Base-by-base conservation (phyloP, 116 monocot species). In the Dioscorea cayenensis region DNA sequence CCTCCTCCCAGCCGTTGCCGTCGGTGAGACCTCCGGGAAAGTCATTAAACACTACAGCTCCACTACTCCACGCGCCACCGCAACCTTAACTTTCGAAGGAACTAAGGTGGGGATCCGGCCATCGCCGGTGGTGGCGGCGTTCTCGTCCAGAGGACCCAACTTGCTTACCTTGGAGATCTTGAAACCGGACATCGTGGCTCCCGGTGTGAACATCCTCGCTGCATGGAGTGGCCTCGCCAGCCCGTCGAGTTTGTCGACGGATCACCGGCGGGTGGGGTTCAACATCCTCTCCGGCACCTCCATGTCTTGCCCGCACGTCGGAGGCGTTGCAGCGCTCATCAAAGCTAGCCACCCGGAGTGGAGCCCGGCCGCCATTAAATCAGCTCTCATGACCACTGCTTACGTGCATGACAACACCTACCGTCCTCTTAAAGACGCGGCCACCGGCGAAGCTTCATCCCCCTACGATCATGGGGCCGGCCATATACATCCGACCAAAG, bases 251-350 rank as follows among this genome's bases (percentile, higher is more conserved):
- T 68, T 89, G 37, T 18, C 78, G 16, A 66, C 73, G 4, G 91
- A 95, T 35, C 69, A 19, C 36, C 76, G 89, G 19, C 78, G 92
- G 16, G 87, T 95, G 25, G 68, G 66, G 43, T 95, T 90, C 81
- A 95, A 89, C 71, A 89, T 95, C 60, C 65, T 90, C 14, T 95
- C 90, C 0, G 92, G 95, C 21, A 95, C 95, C 2, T 95, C 95
- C 66, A 95, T 95, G 95, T 89, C 95, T 3, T 89, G 90, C 77
- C 95, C 95, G 5, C 95, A 95, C 28, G 85, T 95, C 13, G 87
- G 79, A 9, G 95, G 95, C 0, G 78, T 95, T 5, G 92, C 87
- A 3, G 95, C 87, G 2, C 69, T 95, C 72, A 52, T 95, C 51
- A 95, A 91, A 72, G 84, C 87, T 2, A 75, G 72, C 22, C 95